These are phyloP conservation scores for Hypsizygus ulmarius DNA, from an alignment of 1,284 basidiomycete genomes.

Conservation along the genomic window DNA sequence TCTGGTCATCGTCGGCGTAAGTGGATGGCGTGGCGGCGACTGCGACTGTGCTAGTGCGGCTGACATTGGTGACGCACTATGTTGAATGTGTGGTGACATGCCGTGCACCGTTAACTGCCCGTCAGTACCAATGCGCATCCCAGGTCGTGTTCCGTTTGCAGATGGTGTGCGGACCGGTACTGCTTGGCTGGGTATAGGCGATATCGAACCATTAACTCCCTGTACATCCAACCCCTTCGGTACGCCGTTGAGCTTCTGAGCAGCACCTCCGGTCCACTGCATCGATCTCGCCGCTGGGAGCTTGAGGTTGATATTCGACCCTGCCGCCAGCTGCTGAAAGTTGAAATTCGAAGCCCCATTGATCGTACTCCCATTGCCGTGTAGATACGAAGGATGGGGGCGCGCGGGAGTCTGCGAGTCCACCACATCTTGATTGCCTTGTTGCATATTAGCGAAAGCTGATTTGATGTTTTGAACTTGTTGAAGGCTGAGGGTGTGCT, in stretches of 20 bases:
- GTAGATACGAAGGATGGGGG: conserved; percentile 24
- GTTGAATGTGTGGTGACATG: conserved; percentile 54
- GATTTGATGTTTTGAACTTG: conserved; percentile 54
- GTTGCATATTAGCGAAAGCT: conserved; percentile 37
- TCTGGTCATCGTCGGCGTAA: conserved; percentile 52
- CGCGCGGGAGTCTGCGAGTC: conserved; percentile 26
- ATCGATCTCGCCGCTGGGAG: conserved; percentile 32
- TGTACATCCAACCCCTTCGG: conserved; percentile 32
- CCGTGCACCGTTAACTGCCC: conserved; percentile 40
- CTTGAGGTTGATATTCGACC: conserved; percentile 29
- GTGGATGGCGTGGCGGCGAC: conserved; percentile 54
- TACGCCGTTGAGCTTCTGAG: conserved; percentile 27
- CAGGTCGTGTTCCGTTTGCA: conserved; percentile 49
- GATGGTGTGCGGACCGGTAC: conserved; percentile 49
- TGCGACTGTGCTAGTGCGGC: conserved; percentile 45
- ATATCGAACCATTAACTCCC: conserved; percentile 29
- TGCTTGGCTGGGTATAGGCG: conserved; percentile 31
- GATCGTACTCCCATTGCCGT: conserved; percentile 15
- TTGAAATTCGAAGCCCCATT: conserved; percentile 22
- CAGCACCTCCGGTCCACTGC: conserved; percentile 29
- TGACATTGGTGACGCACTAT: conserved; percentile 48
- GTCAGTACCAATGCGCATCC: conserved; percentile 37
- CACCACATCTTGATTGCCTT: conserved; percentile 36
- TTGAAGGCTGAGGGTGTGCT: conserved; percentile 39
- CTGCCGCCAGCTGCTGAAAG: conserved; percentile 26